A percentile compares a stretch with the other conserved stretches of the same genome.
These are phyloP conservation scores for Rhodotorula sp. DNA, from an alignment of 1,284 basidiomycete genomes.

Conservation along the genomic window DNA sequence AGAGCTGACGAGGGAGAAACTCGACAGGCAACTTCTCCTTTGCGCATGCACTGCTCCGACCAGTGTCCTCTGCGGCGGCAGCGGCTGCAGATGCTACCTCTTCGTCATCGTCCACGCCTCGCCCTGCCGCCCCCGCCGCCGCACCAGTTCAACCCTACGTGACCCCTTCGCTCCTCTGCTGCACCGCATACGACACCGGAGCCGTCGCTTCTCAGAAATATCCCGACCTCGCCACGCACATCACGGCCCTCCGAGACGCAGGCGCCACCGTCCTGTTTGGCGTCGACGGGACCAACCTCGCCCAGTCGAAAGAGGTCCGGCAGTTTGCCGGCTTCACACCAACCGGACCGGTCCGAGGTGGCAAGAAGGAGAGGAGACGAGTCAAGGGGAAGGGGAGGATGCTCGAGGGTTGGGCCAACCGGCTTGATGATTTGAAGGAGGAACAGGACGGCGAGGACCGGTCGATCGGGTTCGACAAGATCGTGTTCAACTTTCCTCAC, in stretches of 20 bases:
- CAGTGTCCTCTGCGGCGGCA: constrained; percentile 3
- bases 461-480: constrained; percentile 64
- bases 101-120: background rate
- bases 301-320: constrained; percentile 63
- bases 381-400: constrained; percentile 19
- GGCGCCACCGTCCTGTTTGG: constrained; percentile 75
- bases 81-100: background rate
- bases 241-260: constrained; percentile 54
- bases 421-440: background rate
- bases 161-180: constrained; percentile 63
- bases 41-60: constrained; percentile 65
- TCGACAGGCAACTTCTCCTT: constrained; percentile 81
- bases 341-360: background rate
- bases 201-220: constrained; percentile 78
- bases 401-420: background rate
- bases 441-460: background rate
- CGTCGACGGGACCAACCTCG: constrained; percentile 75
- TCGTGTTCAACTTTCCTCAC: constrained; percentile 97
- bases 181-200: constrained; percentile 84
- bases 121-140: background rate
- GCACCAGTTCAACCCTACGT: constrained; percentile 54
- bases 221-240: constrained; percentile 62
- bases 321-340: constrained; percentile 27
- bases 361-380: background rate
- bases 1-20: background rate